Base-by-base conservation (phyloP, 805 yeast species). In the Hanseniaspora meyeri region DNA sequence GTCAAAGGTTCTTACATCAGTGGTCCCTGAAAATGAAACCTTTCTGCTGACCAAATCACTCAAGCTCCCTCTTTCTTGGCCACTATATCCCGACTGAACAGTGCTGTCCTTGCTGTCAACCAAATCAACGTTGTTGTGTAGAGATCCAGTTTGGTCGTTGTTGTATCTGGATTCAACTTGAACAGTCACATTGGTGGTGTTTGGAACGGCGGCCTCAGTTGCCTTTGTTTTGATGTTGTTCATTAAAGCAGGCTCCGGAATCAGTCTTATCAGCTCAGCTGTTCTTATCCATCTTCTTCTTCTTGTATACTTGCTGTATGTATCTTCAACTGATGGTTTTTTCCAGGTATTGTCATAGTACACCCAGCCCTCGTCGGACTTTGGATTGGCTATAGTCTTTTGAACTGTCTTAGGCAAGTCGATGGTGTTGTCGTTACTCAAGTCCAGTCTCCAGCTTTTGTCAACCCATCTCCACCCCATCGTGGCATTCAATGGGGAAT, bases 391-490 rank as follows among this genome's bases (percentile, higher is more conserved):
- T 0, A 71, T 66, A 1, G 77, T 71, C 57, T 68, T 70, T 10
- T 78, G 75, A 62, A 81, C 81, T 14, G 82, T 73, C 51, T 81
- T 79, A 27, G 85, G 76, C 59, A 86, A 72, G 54, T 83, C 86
- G 37, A 89, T 77, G 2, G 95, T 82, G 2, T 95, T 95, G 66
- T 87, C 95, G 63, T 87, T 88, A 14, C 95, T 83, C 62, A 87
- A 72, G 70, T 91, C 98, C 58, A 90, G 74, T 62, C 90, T 74
- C 98, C 98, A 91, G 0, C 89, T 78, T 65, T 80, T 80, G 68
- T 93, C 97, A 19, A 90, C 87, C 97, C 97, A 93, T 66, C 85
- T 78, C 97, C 97, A 93, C 20, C 76, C 74, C 75, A 90, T 81
- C 8, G 86, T 87, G 5, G 82, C 75, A 17, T 77, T 77, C 11